A percentile compares a stretch with the other conserved stretches of the same genome.
Evolutionary conservation across 164 flowering plant genomes (phyloP).

Genomic region (Nymphaea colorata): DNA sequence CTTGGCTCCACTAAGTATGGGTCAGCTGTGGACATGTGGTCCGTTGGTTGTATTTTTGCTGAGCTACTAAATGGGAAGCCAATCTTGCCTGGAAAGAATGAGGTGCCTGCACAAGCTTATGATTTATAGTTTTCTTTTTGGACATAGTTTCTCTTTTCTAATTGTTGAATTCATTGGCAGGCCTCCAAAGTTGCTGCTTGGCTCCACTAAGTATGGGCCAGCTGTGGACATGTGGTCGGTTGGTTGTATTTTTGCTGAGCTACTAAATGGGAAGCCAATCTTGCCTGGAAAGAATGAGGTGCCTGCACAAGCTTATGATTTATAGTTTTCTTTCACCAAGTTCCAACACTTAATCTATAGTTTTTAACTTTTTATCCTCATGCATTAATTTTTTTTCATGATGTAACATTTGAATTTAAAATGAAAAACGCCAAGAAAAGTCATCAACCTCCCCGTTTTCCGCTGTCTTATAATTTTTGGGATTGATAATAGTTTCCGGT

Average conservation of each 20-base stretch:
- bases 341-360: no score
- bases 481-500: no score
- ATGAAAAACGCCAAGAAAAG: no score
- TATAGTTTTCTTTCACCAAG: no score
- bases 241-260: constrained; percentile 97
- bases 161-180: constrained; percentile 22
- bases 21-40: constrained; percentile 98
- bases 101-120: no score
- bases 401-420: no score
- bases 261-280: constrained; percentile 81
- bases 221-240: constrained; percentile 99
- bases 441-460: no score
- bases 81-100: constrained; percentile 83
- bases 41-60: constrained; percentile 96
- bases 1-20: constrained; percentile 96
- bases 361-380: no score
- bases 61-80: constrained; percentile 90
- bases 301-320: background rate
- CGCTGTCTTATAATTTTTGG: no score
- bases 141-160: constrained; percentile 1
- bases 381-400: no score
- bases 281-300: constrained; percentile 93
- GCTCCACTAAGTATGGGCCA: constrained; percentile 92
- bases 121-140: no score
- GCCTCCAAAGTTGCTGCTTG: constrained; percentile 96